phyloP scores from a whole-genome alignment of 1,284 basidiomycete species.

The Vanrija humicola region DNA sequence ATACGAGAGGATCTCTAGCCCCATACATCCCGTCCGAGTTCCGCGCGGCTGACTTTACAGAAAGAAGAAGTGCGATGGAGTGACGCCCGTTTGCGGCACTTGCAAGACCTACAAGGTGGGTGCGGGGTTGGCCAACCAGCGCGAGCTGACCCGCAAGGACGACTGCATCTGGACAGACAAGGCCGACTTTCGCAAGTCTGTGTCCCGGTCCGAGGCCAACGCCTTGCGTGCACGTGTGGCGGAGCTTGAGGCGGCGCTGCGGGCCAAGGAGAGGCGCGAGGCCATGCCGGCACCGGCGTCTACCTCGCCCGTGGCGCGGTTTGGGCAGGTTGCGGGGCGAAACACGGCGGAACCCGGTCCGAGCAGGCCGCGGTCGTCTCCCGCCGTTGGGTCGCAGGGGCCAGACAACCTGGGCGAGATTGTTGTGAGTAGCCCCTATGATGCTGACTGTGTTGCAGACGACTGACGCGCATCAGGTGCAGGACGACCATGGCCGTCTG shows the following conservation, averaged over 20 bases:
- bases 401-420: not conserved
- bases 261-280: slow-evolving; percentile 4
- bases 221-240: slow-evolving; percentile 25
- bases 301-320: not conserved
- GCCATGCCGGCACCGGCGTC: slow-evolving; percentile 6
- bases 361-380: too few species aligned
- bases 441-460: not conserved
- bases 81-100: slow-evolving; percentile 32
- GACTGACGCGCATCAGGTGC: slow-evolving; percentile 8
- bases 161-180: slow-evolving; percentile 28
- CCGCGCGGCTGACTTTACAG: slow-evolving; percentile 11
- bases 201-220: slow-evolving; percentile 27
- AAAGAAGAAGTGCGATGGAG: slow-evolving; percentile 40
- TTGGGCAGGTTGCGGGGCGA: too few species aligned
- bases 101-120: slow-evolving; percentile 36
- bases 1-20: not conserved
- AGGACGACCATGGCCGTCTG: slow-evolving; percentile 13
- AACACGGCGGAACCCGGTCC: too few species aligned
- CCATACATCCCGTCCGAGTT: not conserved
- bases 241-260: slow-evolving; percentile 20
- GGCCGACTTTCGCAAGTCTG: slow-evolving; percentile 28
- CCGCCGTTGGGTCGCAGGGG: too few species aligned
- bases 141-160: slow-evolving; percentile 16
- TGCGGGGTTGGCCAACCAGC: not conserved
- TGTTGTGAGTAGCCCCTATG: not conserved